phyloP scores from a whole-genome alignment of 2,329 filamentous ascomycete species.

The Aspergillus sp. region DNA sequence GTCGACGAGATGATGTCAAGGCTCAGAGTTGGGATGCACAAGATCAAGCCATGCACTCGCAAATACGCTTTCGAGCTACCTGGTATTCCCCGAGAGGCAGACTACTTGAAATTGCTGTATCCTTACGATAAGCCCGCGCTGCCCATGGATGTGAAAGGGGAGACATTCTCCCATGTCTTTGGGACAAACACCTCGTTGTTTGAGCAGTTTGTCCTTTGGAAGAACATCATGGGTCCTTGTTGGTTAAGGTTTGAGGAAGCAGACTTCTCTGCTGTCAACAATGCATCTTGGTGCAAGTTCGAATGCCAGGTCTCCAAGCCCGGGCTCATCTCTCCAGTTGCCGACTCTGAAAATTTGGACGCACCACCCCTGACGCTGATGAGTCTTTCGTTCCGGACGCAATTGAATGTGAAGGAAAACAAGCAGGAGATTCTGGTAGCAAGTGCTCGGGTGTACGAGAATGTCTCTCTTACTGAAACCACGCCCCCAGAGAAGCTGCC shows the following conservation, averaged over 20 bases:
- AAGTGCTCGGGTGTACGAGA: constrained; percentile 89
- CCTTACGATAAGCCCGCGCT: constrained; percentile 81
- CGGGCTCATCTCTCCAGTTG: constrained; percentile 67
- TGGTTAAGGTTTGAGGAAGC: constrained; percentile 90
- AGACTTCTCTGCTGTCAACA: constrained; percentile 80
- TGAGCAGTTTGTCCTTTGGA: constrained; percentile 97
- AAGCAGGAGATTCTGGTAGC: constrained; percentile 94
- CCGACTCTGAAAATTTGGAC: constrained; percentile 76
- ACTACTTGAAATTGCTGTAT: constrained; percentile 95
- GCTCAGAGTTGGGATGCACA: constrained; percentile 82
- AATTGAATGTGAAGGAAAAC: constrained; percentile 86
- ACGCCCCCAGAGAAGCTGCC: constrained; percentile 84
- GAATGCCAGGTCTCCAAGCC: constrained; percentile 81
- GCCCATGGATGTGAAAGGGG: constrained; percentile 67
- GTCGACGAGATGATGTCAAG: constrained; percentile 85
- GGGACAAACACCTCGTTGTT: constrained; percentile 91
- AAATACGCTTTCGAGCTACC: constrained; percentile 96
- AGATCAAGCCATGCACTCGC: constrained; percentile 83
- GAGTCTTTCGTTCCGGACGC: constrained; percentile 85
- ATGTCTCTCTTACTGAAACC: constrained; percentile 81
- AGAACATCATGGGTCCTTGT: constrained; percentile 98
- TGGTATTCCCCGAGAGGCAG: constrained; percentile 78
- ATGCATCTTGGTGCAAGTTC: constrained; percentile 95
- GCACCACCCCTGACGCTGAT: constrained; percentile 89
- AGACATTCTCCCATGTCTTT: constrained; percentile 93